A percentile compares a stretch with the other conserved stretches of the same genome.
phyloP scores from a whole-genome alignment of 176 grass and related monocot genomes.

The Puccinellia tenuiflora region DNA sequence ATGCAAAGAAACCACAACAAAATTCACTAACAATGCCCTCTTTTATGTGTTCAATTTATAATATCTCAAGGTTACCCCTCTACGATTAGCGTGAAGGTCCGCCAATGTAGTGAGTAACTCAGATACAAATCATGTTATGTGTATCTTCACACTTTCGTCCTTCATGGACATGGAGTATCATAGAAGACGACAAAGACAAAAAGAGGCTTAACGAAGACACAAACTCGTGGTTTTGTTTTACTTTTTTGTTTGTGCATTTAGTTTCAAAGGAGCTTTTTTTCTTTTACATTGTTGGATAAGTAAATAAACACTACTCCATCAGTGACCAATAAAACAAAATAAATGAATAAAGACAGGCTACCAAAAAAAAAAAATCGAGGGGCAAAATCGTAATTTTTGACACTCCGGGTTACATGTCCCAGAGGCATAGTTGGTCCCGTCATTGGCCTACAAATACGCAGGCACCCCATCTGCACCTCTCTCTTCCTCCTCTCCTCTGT shows the following conservation, averaged over 20 bases:
- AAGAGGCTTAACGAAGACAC: not conserved
- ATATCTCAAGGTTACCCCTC: not conserved
- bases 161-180: not conserved
- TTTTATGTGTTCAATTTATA: not conserved
- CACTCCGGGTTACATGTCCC: not conserved
- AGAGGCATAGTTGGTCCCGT: conserved; percentile 28
- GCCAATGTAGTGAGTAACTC: not conserved
- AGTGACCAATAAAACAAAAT: not conserved
- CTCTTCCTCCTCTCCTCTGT: not conserved
- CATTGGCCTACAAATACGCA: conserved; percentile 60
- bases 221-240: not conserved
- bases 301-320: not conserved
- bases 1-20: not conserved
- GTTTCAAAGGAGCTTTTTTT: not conserved
- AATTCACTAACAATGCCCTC: not conserved
- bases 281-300: not conserved
- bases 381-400: not conserved
- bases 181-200: not conserved
- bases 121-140: not conserved
- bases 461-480: conserved; percentile 12
- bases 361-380: not conserved
- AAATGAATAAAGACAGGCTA: not conserved
- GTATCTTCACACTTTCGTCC: not conserved
- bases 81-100: not conserved
- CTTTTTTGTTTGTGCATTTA: not conserved